These are phyloP conservation scores for Penicillium sp. DNA, from an alignment of 2,329 filamentous ascomycete genomes.

Conservation along the genomic window DNA sequence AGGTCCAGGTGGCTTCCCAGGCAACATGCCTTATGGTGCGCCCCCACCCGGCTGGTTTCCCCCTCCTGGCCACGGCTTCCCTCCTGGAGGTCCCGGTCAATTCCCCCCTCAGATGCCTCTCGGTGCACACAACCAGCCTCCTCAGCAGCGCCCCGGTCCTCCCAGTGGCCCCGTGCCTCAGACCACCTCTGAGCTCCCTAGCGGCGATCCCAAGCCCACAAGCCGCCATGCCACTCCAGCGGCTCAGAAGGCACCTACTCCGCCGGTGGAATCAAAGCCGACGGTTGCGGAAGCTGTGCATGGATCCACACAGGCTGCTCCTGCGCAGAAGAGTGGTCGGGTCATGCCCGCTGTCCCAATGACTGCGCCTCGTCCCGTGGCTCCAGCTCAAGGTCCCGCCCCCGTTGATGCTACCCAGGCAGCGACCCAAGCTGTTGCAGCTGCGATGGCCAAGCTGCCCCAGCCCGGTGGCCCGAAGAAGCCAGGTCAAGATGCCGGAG, in stretches of 20 bases:
- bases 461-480: conserved; percentile 34
- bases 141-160: conserved; percentile 33
- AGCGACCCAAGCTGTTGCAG: conserved; percentile 37
- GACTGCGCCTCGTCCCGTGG: conserved; percentile 28
- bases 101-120: conserved; percentile 58
- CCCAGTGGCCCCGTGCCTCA: conserved; percentile 28
- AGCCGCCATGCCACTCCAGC: conserved; percentile 32
- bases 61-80: conserved; percentile 67
- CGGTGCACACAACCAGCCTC: conserved; percentile 48
- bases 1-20: conserved; percentile 59
- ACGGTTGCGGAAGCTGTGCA: conserved; percentile 34
- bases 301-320: conserved; percentile 20
- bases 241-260: conserved; percentile 29
- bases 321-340: conserved; percentile 37
- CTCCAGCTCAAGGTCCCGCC: conserved; percentile 21
- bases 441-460: conserved; percentile 47
- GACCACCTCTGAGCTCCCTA: conserved; percentile 41
- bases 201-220: conserved; percentile 36
- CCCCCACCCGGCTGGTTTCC: conserved; percentile 70
- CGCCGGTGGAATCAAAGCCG: conserved; percentile 36
- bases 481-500: conserved; percentile 27
- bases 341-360: conserved; percentile 45
- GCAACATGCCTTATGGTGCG: conserved; percentile 69
- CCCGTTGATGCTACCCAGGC: conserved; percentile 42
- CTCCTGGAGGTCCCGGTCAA: conserved; percentile 55